Conservation (phyloP, 139 green algal genomes). For the Coccomyxa sp. region DNA sequence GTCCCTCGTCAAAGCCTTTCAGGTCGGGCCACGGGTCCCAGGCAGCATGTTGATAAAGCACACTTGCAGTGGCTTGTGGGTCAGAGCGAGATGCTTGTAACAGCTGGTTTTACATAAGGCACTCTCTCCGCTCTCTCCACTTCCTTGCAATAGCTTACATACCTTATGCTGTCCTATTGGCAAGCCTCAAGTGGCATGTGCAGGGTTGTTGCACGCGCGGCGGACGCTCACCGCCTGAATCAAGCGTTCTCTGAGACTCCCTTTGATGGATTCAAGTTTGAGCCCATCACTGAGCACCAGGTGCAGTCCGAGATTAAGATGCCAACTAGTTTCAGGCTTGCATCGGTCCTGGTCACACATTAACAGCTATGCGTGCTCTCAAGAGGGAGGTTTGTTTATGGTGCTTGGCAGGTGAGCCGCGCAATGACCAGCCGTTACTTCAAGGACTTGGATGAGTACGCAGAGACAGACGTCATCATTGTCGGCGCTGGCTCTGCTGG, state of each 20-base stretch:
- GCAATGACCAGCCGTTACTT: constrained; percentile 94
- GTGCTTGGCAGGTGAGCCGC: constrained; percentile 54
- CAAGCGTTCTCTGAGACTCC: constrained; percentile 12
- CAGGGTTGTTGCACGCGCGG: neutral
- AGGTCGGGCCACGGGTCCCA: no score
- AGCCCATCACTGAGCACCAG: constrained; percentile 67
- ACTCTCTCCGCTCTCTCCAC: no score
- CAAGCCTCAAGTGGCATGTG: neutral
- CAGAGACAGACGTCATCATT: constrained; percentile 68
- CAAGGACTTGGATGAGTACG: constrained; percentile 81
- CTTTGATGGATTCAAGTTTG: constrained; percentile 69
- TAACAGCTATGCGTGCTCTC: neutral
- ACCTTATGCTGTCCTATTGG: no score
- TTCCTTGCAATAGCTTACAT: no score
- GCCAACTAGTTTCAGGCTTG: neutral
- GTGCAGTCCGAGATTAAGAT: constrained; percentile 11
- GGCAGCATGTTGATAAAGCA: no score
- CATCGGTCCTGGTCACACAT: neutral
- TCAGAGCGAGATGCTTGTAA: no score
- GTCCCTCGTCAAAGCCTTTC: no score
- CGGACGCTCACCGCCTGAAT: neutral
- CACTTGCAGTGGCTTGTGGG: no score
- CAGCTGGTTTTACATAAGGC: no score
- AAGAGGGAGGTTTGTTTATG: neutral
- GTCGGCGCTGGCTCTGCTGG: constrained; percentile 66